Evolutionary conservation across 2,329 filamentous ascomycete genomes (phyloP).

Genomic region (Aspergillus chevalieri): DNA sequence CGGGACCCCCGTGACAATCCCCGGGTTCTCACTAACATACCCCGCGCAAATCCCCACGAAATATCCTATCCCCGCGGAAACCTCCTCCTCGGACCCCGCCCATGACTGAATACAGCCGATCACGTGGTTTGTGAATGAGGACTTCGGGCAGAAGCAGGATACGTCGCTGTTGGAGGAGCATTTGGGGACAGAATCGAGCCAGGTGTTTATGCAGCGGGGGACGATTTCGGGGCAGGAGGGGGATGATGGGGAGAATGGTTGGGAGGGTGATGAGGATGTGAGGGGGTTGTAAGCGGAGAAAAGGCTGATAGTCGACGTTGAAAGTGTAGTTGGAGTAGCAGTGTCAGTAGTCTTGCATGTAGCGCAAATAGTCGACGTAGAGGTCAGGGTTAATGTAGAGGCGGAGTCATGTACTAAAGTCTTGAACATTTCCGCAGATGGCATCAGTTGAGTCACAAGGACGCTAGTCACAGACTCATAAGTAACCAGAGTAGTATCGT

Average conservation of each 20-base stretch:
- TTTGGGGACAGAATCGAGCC: slow-evolving; percentile 60
- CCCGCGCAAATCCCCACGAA: slow-evolving; percentile 86
- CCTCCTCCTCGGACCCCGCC: slow-evolving; percentile 59
- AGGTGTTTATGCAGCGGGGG: slow-evolving; percentile 87
- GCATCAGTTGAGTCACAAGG: background rate
- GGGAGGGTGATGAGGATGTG: slow-evolving; percentile 22
- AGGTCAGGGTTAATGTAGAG: too few species aligned
- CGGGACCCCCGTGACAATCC: slow-evolving; percentile 70
- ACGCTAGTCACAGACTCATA: background rate
- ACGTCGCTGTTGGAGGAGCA: slow-evolving; percentile 81
- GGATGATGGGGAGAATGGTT: slow-evolving; percentile 12
- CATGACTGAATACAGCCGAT: slow-evolving; percentile 76
- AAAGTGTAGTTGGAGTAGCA: background rate
- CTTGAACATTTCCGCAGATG: background rate
- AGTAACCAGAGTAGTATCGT: too few species aligned
- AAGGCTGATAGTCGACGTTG: background rate
- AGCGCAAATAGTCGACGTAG: too few species aligned
- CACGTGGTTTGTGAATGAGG: slow-evolving; percentile 69
- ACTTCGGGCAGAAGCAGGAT: slow-evolving; percentile 79
- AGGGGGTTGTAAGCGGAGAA: background rate
- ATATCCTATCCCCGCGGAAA: slow-evolving; percentile 69
- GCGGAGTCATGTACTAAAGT: too few species aligned
- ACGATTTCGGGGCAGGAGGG: slow-evolving; percentile 61
- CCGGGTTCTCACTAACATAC: slow-evolving; percentile 71
- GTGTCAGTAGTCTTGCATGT: background rate